Evolutionary conservation across 2,329 filamentous ascomycete species (phyloP).

Genomic region (Fusarium sp.): DNA sequence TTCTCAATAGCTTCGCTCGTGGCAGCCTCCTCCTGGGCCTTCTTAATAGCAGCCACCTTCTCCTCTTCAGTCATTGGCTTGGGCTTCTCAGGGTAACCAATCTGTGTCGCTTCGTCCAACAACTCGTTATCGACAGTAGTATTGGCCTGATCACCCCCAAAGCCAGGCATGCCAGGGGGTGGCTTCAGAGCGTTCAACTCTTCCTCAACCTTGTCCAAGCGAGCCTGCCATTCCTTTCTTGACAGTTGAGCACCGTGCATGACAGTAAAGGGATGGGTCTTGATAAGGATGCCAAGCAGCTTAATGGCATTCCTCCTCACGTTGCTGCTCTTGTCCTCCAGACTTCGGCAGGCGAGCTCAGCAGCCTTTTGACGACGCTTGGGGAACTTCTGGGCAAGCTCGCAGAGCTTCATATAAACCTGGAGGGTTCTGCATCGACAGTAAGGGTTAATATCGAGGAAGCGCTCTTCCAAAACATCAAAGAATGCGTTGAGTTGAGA

Average conservation of each 20-base stretch:
- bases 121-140: conserved; percentile 77
- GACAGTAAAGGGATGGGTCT: conserved; percentile 91
- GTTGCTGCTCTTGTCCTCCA: conserved; percentile 98
- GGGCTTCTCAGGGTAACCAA: conserved; percentile 73
- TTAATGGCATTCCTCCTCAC: conserved; percentile 96
- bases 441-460: conserved; percentile 96
- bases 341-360: conserved; percentile 83
- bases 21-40: conserved; percentile 84
- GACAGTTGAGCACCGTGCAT: conserved; percentile 89
- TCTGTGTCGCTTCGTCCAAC: conserved; percentile 86
- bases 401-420: conserved; percentile 89
- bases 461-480: conserved; percentile 93
- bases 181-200: conserved; percentile 84
- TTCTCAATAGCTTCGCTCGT: conserved; percentile 89
- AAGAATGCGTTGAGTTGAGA: conserved; percentile 97
- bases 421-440: conserved; percentile 91
- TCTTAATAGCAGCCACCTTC: conserved; percentile 74
- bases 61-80: conserved; percentile 79
- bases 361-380: conserved; percentile 88
- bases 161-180: conserved; percentile 70
- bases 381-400: conserved; percentile 94
- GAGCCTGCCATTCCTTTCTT: conserved; percentile 82
- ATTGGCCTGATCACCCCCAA: conserved; percentile 70
- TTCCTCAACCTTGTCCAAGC: conserved; percentile 81
- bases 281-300: conserved; percentile 83